Conservation (phyloP, 352 stramenopile genomes). For the Pythium monospermum region DNA sequence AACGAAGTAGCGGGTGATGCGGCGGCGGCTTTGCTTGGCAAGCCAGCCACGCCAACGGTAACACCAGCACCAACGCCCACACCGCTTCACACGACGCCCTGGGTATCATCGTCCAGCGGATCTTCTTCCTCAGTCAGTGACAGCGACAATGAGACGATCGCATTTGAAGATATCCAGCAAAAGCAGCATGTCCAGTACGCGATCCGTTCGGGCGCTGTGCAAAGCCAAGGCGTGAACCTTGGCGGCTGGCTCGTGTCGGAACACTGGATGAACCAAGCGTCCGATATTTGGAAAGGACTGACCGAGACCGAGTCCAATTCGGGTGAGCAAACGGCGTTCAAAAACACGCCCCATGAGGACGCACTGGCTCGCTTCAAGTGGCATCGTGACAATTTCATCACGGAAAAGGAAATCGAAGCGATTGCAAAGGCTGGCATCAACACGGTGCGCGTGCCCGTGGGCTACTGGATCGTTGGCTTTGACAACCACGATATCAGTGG, state of each 20-base stretch:
- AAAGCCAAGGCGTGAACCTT: conserved; percentile 64
- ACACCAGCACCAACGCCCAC: conserved; percentile 1
- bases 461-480: conserved; percentile 76
- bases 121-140: too few relatives aligned
- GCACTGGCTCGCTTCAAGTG: conserved; percentile 39
- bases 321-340: conserved; percentile 67
- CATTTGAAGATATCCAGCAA: background rate
- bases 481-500: conserved; percentile 47
- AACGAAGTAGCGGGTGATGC: conserved; percentile 18
- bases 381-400: conserved; percentile 68
- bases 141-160: background rate
- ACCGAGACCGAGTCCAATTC: conserved; percentile 25
- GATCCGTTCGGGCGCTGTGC: conserved; percentile 47
- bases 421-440: conserved; percentile 68
- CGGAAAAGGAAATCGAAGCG: conserved; percentile 49
- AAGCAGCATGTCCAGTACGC: conserved; percentile 40
- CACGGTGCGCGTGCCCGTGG: conserved; percentile 73
- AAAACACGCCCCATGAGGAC: conserved; percentile 27
- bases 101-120: too few relatives aligned
- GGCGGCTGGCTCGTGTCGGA: conserved; percentile 75
- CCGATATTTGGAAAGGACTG: conserved; percentile 57
- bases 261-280: conserved; percentile 66
- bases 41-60: background rate
- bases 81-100: background rate
- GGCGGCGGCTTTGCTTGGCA: conserved; percentile 2